A percentile compares a stretch with the other conserved stretches of the same genome.
These are phyloP conservation scores for Fragilariopsis cylindrus DNA, from an alignment of 108 stramenopile species.

Conservation along the genomic window DNA sequence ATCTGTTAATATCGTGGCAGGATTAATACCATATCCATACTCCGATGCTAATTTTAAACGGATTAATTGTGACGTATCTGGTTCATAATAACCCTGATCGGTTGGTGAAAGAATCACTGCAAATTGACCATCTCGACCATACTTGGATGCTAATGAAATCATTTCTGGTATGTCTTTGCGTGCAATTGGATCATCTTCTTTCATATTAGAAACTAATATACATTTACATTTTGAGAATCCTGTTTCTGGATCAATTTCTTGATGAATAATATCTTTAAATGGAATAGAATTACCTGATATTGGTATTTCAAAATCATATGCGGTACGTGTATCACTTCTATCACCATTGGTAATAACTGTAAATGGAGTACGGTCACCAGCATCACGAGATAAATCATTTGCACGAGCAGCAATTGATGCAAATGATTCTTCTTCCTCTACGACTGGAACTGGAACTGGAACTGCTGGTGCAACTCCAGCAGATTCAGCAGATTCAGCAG, in stretches of 20 bases:
- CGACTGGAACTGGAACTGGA: not conserved
- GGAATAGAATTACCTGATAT: conserved; percentile 48
- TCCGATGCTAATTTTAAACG: conserved; percentile 86
- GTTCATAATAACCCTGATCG: conserved; percentile 92
- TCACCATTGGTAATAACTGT: conserved; percentile 18
- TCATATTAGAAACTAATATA: conserved; percentile 85
- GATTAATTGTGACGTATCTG: conserved; percentile 83
- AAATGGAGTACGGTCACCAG: conserved; percentile 33
- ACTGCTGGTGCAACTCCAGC: not conserved
- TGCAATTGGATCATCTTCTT: conserved; percentile 89
- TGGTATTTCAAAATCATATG: conserved; percentile 80
- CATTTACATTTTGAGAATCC: conserved; percentile 65
- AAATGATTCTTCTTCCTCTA: conserved; percentile 47
- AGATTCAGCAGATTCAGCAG: not conserved
- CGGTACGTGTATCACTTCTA: conserved; percentile 55
- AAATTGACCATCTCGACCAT: conserved; percentile 73
- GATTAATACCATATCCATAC: conserved; percentile 86
- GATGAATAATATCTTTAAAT: conserved; percentile 59
- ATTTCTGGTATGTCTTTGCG: conserved; percentile 88
- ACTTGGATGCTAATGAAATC: conserved; percentile 71
- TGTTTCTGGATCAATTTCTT: conserved; percentile 41
- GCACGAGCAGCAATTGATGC: conserved; percentile 75
- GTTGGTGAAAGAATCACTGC: conserved; percentile 82
- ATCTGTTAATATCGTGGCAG: conserved; percentile 76
- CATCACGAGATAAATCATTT: conserved; percentile 46